Evolutionary conservation across 768 basidiomycete species (phyloP), one percentile per base, ranked within the genome.

Genomic region (Lactifluus hygrophoroides): DNA sequence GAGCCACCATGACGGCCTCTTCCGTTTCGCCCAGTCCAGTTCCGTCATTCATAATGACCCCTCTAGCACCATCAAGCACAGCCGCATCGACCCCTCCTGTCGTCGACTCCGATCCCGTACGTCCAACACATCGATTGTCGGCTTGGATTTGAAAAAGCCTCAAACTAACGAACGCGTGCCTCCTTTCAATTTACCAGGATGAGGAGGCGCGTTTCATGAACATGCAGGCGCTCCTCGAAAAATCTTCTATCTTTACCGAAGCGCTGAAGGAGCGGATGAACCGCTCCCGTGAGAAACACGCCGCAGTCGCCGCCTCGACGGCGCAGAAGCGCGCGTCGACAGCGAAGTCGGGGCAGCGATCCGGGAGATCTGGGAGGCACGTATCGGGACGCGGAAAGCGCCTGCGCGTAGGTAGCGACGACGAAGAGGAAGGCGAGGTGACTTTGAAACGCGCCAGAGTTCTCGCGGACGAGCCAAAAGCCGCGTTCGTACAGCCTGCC

Each of bases 211-310:
- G 82, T 44, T 77, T 78, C 32, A 67, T 72, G 23, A 75, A 80
- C 10, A 81, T 90, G 19, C 76, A 82, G 54, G 82, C 76, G 51
- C 79, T 94, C 25, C 77, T 94, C 21, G 78, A 91, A 54, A 86
- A 86, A 65, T 90, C 89, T 0, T 79, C 81, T 1, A 76, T 85
- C n/a, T 93, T 86, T 66, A 85, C 90, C 1, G 77, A 74, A 52
- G 77, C 89, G 42, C 75, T 94, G 14, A 81, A 84, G 47, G 75
- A 81, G 23, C 80, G 85, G 56, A 92, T 93, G 88, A 87, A 90
- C 42, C 53, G 60, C 49, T 54, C 60, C 21, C 56, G 51, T n/a
- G 52, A 58, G 25, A 52, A 53, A 30, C 42, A 54, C 44, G 58
- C 48, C 47, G 54, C 54, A 6, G 62, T 57, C 40, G 62, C 61